Conservation (phyloP, 768 basidiomycete species). For the Lyophyllum atratum region DNA sequence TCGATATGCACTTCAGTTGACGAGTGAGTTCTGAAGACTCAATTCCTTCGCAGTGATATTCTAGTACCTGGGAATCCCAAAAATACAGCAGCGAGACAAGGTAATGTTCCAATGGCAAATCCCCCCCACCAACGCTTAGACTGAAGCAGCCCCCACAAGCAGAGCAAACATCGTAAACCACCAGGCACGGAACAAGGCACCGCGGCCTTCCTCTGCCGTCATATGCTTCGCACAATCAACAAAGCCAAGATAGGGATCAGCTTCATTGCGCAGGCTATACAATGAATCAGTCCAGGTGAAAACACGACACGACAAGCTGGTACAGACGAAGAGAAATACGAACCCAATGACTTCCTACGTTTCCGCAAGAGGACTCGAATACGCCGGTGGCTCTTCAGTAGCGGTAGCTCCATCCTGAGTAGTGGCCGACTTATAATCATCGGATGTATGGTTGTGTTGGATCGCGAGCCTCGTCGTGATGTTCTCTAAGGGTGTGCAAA, state of each 20-base stretch:
- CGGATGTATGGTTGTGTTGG: conserved; percentile 75
- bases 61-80: too few species aligned
- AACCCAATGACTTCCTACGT: conserved; percentile 13
- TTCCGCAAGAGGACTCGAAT: background rate
- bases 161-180: conserved; percentile 68
- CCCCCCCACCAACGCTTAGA: background rate
- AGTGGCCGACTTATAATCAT: conserved; percentile 31
- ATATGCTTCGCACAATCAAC: conserved; percentile 73
- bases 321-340: conserved; percentile 24
- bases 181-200: conserved; percentile 76
- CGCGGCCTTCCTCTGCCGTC: conserved; percentile 71
- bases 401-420: conserved; percentile 52
- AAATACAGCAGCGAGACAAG: too few species aligned
- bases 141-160: background rate
- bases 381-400: conserved; percentile 19
- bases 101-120: too few species aligned
- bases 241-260: conserved; percentile 73
- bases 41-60: too few species aligned
- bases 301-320: background rate
- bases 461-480: conserved; percentile 75
- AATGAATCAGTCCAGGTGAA: conserved; percentile 2
- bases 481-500: conserved; percentile 76
- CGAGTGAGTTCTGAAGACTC: too few species aligned
- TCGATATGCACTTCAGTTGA: too few species aligned
- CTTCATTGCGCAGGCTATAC: conserved; percentile 65